Base-by-base conservation (phyloP, 495 filamentous ascomycete species). In the Penicilliopsis zonata region DNA sequence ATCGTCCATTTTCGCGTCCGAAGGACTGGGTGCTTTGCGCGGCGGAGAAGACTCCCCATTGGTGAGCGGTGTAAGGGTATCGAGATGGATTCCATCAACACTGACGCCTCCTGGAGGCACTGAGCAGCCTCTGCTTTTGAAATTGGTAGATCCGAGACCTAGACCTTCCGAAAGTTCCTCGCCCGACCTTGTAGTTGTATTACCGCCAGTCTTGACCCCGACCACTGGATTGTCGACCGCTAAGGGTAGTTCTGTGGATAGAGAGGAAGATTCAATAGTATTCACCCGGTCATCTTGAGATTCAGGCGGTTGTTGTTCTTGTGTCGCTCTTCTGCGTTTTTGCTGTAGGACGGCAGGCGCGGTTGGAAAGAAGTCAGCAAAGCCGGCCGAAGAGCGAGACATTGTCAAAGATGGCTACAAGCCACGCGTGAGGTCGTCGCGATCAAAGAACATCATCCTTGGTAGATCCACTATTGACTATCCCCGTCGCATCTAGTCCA, bases 341-440 rank as follows among this genome's bases (percentile, higher is more conserved):
- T 68, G 66, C 40, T 65, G 63, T 20, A 79, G 65, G 38, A 78
- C 69, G 31, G 70, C 74, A 41, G 86, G 82, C 41, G 86, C 86
- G 53, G 80, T 74, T 38, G 87, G 84, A 54, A 92, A 94, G 68
- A 86, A 92, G 57, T 86, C 76, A 53, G 82, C 81, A 72, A 84
- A 90, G 52, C 81, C 76, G 65, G 81, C 80, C 46, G 76, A 68
- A 47, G 80, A 74, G 65, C 79, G 80, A 71, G 84, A 82, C 82
- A 83, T 85, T 35, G 39, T 68, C 54, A 57, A 47, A 59, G 44
- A 49, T 56, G 60, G 56, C 60, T 63, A 63, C 48, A 53, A 53
- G 54, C 59, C 57, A 49, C 41, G 49, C 33, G 49, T 44, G 36
- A 43, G 43, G 46, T 29, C 30, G 35, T 43, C 47, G 44, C 50